phyloP scores from a whole-genome alignment of 2,329 filamentous ascomycete species.

The Microsporum audouinii region DNA sequence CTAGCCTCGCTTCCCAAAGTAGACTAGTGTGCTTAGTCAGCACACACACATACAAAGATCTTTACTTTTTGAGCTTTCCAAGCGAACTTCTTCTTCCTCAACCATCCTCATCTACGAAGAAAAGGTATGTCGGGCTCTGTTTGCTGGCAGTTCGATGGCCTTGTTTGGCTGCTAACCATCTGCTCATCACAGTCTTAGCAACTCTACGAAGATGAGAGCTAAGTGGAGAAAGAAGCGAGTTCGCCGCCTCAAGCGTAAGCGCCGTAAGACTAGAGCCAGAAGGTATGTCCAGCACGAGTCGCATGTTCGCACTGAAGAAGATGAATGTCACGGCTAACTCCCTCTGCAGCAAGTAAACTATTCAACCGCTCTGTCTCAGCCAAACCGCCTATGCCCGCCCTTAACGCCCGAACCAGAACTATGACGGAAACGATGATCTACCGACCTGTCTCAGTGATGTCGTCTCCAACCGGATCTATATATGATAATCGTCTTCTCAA shows the following conservation, averaged over 20 bases:
- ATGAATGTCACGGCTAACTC: slow-evolving; percentile 23
- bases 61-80: slow-evolving; percentile 19
- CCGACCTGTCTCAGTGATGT: background rate
- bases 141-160: background rate
- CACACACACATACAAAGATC: slow-evolving; percentile 26
- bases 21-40: slow-evolving; percentile 30
- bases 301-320: background rate
- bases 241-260: slow-evolving; percentile 98
- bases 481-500: background rate
- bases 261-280: slow-evolving; percentile 98
- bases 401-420: background rate
- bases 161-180: slow-evolving; percentile 9
- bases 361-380: slow-evolving; percentile 46
- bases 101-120: slow-evolving; percentile 35
- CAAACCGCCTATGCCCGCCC: slow-evolving; percentile 8
- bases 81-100: slow-evolving; percentile 27
- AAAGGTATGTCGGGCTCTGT: slow-evolving; percentile 25
- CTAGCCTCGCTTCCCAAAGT: slow-evolving; percentile 20
- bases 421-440: background rate
- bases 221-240: slow-evolving; percentile 99
- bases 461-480: background rate
- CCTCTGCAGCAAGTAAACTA: slow-evolving; percentile 52
- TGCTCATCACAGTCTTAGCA: slow-evolving; percentile 19
- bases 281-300: slow-evolving; percentile 46
- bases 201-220: slow-evolving; percentile 59